Base-by-base conservation (phyloP, 2,329 filamentous ascomycete genomes). In the Fonsecaea pugnacius region DNA sequence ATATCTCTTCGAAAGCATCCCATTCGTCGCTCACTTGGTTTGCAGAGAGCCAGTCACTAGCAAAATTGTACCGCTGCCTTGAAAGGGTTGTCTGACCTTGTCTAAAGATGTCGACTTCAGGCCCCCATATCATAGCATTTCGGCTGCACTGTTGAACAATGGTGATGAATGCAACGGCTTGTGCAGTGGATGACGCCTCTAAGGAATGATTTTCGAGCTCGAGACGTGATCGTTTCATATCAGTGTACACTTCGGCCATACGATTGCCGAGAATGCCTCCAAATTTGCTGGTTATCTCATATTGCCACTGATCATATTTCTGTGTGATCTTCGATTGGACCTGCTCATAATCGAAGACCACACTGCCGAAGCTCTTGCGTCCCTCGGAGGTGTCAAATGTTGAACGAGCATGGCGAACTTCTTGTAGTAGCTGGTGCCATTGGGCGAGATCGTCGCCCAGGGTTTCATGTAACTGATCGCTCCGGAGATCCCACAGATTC, bases 241-340 rank as follows among this genome's bases (percentile, higher is more conserved):
- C 94, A 12, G 90, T 89, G 72, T 95, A 92, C 3, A 97, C 89
- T 73, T 99, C 95, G 55, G 92, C 87, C 88, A 98, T 96, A 56
- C 93, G 91, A 68, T 87, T 90, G 53, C 93, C 92, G 52, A 99
- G 89, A 62, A 95, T 91, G 62, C 86, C 85, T 40, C 92, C 95
- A 77, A 99, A 99, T 75, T 96, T 96, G 71, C 91, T 86, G 40
- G 98, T 83, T 61, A 99, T 96, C 70, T 99, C 95, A 72, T 97
- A 92, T 77, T 99, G 95, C 95, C 96, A 99, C 76, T 98, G 94
- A 75, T 99, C 96, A 75, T 99, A 99, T 77, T 98, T 99, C 72
- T 92, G 92, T 73, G 98, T 99, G 76, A 99, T 95, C 78, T 96
- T 97, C 63, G 94, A 92, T 78, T 99, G 96, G 0, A 99, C 95